phyloP scores from a whole-genome alignment of 257 asterid genomes.

The Gynochthodes officinalis region DNA sequence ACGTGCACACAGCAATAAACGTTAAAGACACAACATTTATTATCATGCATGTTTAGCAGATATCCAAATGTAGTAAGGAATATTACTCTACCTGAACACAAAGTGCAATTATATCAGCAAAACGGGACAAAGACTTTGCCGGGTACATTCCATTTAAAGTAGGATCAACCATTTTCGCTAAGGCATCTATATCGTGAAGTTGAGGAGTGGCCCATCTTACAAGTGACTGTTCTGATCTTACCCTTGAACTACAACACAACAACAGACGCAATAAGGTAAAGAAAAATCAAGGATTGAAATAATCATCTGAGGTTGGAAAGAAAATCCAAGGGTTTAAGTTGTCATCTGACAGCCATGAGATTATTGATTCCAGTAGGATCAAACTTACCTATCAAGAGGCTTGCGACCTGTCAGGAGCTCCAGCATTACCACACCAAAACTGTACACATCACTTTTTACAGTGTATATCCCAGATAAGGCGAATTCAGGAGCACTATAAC shows the following conservation, averaged over 20 bases:
- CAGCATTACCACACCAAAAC: slow-evolving; percentile 96
- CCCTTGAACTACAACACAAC: slow-evolving; percentile 56
- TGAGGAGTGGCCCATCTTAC: slow-evolving; percentile 99
- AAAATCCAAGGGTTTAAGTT: background rate
- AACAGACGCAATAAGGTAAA: background rate
- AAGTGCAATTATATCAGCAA: slow-evolving; percentile 87
- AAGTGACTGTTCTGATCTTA: slow-evolving; percentile 88
- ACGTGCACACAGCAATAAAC: background rate
- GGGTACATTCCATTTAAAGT: slow-evolving; percentile 92
- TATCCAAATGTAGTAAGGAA: background rate
- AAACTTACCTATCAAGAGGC: slow-evolving; percentile 86
- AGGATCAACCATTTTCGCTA: slow-evolving; percentile 96
- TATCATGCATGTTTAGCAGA: background rate
- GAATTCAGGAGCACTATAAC: slow-evolving; percentile 97
- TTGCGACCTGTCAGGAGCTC: slow-evolving; percentile 97
- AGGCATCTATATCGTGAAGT: slow-evolving; percentile 95
- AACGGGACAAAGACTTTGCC: slow-evolving; percentile 94
- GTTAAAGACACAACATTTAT: slow-evolving; percentile 3
- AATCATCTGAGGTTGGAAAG: background rate
- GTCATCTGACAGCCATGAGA: background rate
- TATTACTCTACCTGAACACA: slow-evolving; percentile 81
- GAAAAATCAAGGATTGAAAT: too few relatives aligned
- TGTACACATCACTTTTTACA: slow-evolving; percentile 90
- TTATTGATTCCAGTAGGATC: slow-evolving; percentile 7
- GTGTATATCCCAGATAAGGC: slow-evolving; percentile 94